Conservation (phyloP, 768 basidiomycete genomes). For the Lactifluus volemus region DNA sequence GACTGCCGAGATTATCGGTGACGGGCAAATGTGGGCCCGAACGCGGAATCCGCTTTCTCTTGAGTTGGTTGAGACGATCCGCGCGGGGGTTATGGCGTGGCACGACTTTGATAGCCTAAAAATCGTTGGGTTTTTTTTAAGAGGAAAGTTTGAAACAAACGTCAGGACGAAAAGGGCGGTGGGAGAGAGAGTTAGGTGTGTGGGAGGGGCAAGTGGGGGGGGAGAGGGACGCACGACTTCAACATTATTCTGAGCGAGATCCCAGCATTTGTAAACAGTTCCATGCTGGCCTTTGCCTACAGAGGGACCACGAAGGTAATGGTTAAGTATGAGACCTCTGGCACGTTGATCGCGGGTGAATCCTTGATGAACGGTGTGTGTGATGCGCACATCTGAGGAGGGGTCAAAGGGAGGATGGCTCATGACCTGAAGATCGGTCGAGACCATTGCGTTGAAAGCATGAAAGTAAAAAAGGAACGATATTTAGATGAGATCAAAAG, state of each 20-base stretch:
- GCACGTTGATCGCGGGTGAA: constrained; percentile 29
- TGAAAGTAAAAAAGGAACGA: constrained; percentile 6
- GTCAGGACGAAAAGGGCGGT: background rate
- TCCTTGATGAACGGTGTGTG: constrained; percentile 23
- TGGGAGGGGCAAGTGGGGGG: background rate
- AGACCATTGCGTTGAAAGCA: constrained; percentile 15
- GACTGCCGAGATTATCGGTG: constrained; percentile 59
- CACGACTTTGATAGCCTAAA: constrained; percentile 73
- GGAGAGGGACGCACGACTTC: constrained; percentile 34
- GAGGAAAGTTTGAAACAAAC: background rate
- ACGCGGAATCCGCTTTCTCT: constrained; percentile 35
- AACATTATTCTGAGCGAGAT: constrained; percentile 32
- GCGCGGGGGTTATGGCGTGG: constrained; percentile 63
- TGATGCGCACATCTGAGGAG: constrained; percentile 17
- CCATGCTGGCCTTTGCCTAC: constrained; percentile 90
- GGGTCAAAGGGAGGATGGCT: constrained; percentile 17
- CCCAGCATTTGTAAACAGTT: constrained; percentile 69
- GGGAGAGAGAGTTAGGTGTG: background rate
- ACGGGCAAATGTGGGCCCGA: constrained; percentile 44
- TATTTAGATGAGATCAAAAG: background rate
- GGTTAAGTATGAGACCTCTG: constrained; percentile 59
- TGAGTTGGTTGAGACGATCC: constrained; percentile 45
- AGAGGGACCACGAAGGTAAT: constrained; percentile 68
- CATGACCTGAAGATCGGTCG: constrained; percentile 17
- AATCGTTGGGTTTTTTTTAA: background rate